Evolutionary conservation across 345 rosid species (phyloP).

Genomic region (Salix udensis): DNA sequence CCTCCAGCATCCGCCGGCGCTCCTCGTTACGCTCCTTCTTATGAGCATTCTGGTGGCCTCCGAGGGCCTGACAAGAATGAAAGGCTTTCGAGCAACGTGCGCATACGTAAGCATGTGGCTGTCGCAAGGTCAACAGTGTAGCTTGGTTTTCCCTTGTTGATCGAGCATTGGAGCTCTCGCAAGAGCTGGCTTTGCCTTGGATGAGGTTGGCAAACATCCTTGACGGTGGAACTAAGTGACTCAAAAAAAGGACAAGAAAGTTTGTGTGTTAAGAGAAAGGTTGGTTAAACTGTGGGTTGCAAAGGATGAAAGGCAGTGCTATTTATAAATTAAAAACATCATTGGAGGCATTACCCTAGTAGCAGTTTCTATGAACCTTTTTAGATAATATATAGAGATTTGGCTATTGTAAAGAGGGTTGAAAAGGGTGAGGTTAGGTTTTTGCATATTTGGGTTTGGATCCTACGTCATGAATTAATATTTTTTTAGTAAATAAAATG

Average conservation of each 20-base stretch:
- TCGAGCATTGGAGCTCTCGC: background rate
- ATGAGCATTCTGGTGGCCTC: constrained; percentile 26
- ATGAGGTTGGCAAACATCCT: background rate
- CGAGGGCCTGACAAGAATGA: constrained; percentile 10
- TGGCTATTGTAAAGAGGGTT: no score
- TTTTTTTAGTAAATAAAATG: no score
- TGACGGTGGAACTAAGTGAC: background rate
- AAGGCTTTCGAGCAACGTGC: constrained; percentile 13
- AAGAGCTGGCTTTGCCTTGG: background rate
- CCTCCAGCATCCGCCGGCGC: background rate
- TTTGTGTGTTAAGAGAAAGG: background rate
- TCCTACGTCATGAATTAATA: background rate
- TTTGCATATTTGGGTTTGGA: background rate
- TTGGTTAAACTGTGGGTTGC: no score
- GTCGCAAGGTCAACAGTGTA: background rate
- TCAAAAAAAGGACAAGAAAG: background rate
- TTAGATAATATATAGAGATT: no score
- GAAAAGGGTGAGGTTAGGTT: background rate
- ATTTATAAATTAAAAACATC: background rate
- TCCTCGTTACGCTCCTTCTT: background rate
- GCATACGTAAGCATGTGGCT: constrained; percentile 1
- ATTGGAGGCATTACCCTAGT: background rate
- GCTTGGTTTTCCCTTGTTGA: background rate
- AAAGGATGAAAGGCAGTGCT: background rate
- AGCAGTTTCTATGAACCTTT: no score